These are phyloP conservation scores for Chlamydomonas asymmetrica DNA, from an alignment of 139 green algal species.

Conservation along the genomic window DNA sequence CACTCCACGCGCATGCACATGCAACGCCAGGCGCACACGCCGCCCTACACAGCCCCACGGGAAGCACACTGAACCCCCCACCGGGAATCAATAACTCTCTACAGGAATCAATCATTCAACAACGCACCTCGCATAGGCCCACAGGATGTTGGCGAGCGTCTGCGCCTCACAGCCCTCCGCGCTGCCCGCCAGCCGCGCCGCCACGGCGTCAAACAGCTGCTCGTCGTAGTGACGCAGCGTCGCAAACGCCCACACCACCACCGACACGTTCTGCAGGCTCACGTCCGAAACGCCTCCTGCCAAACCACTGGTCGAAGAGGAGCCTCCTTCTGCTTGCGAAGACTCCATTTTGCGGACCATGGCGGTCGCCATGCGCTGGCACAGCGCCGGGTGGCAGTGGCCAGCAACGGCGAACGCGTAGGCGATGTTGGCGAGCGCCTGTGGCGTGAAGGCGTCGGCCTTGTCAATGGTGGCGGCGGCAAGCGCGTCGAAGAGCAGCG, in stretches of 20 bases:
- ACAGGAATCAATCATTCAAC: too few relatives aligned
- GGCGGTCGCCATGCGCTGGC: not conserved
- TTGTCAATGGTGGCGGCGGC: slow-evolving; percentile 28
- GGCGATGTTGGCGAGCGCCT: slow-evolving; percentile 54
- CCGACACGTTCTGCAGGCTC: slow-evolving; percentile 44
- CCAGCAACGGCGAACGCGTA: slow-evolving; percentile 56
- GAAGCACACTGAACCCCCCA: too few relatives aligned
- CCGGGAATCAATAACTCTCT: too few relatives aligned
- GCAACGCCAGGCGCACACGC: too few relatives aligned
- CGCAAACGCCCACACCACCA: slow-evolving; percentile 34
- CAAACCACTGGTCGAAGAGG: too few relatives aligned
- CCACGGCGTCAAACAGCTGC: slow-evolving; percentile 24
- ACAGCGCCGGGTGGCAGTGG: slow-evolving; percentile 24
- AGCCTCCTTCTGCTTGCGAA: too few relatives aligned
- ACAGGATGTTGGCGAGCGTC: slow-evolving; percentile 53
- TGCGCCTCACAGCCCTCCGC: slow-evolving; percentile 32
- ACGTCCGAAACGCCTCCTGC: too few relatives aligned
- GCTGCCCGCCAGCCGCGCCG: slow-evolving; percentile 20
- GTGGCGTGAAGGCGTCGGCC: slow-evolving; percentile 32
- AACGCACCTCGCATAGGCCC: slow-evolving; percentile 39
- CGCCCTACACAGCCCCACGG: too few relatives aligned
- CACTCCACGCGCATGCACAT: too few relatives aligned
- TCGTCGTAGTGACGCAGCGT: slow-evolving; percentile 36
- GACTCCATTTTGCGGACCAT: slow-evolving; percentile 5
- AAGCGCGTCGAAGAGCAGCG: slow-evolving; percentile 36